Conservation (phyloP, 2,329 filamentous ascomycete genomes). For the Colletotrichum lini region DNA sequence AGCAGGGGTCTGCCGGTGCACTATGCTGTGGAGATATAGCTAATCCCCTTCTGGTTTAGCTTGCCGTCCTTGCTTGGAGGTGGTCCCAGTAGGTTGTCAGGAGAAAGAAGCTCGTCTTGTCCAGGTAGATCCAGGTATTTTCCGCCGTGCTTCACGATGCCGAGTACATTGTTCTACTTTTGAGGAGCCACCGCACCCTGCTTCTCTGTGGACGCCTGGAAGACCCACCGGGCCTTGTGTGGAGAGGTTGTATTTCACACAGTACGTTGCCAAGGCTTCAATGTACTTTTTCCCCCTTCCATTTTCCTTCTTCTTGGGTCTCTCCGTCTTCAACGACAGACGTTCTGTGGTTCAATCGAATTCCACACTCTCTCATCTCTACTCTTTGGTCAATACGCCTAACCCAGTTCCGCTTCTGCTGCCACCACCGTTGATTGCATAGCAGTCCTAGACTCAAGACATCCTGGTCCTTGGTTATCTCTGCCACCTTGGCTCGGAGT, state of each 20-base stretch:
- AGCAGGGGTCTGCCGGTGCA: constrained; percentile 29
- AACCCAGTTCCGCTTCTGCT: background rate
- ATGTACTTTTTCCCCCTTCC: background rate
- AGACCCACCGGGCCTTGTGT: background rate
- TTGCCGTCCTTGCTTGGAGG: constrained; percentile 21
- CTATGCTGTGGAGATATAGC: constrained; percentile 11
- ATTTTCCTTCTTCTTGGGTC: background rate
- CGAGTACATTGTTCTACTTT: constrained; percentile 26
- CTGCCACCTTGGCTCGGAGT: background rate
- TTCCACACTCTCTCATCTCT: background rate
- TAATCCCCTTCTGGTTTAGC: constrained; percentile 31
- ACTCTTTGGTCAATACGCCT: background rate
- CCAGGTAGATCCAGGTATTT: constrained; percentile 27
- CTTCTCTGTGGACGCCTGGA: background rate
- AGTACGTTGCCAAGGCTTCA: constrained; percentile 8
- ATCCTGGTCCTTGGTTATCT: background rate
- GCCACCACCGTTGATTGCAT: background rate
- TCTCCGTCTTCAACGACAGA: background rate
- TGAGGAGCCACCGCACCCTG: background rate
- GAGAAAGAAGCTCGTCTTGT: constrained; percentile 20
- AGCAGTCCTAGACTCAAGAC: background rate
- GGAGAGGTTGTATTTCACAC: background rate
- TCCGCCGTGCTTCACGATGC: background rate
- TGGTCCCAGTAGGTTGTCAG: constrained; percentile 40
- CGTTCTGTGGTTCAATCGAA: constrained; percentile 2